phyloP scores from a whole-genome alignment of 2,329 filamentous ascomycete genomes.

The Calonectria pseudoturangicola region DNA sequence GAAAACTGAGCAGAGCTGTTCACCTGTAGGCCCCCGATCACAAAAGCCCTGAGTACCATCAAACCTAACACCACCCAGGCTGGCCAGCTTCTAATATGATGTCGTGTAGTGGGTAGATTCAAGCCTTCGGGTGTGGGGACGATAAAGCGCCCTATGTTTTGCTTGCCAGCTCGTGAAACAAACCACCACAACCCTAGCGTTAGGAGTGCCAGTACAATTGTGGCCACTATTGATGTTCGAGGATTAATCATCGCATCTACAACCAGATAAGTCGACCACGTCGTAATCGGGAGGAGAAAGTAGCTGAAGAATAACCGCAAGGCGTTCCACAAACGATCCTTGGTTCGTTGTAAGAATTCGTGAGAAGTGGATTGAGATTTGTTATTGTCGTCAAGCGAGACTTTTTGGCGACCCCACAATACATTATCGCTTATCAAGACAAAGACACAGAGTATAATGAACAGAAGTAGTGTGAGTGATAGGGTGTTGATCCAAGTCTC shows the following conservation, averaged over 20 bases:
- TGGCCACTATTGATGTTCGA: slow-evolving; percentile 41
- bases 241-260: slow-evolving; percentile 59
- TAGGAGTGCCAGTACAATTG: slow-evolving; percentile 46
- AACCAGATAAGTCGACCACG: slow-evolving; percentile 84
- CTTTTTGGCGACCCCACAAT: slow-evolving; percentile 55
- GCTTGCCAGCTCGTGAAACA: neutral
- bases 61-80: slow-evolving; percentile 28
- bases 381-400: slow-evolving; percentile 48
- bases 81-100: slow-evolving; percentile 65
- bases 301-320: slow-evolving; percentile 79
- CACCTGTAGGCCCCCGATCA: slow-evolving; percentile 41
- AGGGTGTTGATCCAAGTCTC: slow-evolving; percentile 83
- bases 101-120: slow-evolving; percentile 65
- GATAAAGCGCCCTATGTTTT: neutral
- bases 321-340: slow-evolving; percentile 47
- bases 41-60: slow-evolving; percentile 39
- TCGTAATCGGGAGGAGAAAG: slow-evolving; percentile 82
- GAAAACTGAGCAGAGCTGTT: slow-evolving; percentile 31
- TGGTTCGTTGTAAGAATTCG: slow-evolving; percentile 60
- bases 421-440: slow-evolving; percentile 62
- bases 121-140: slow-evolving; percentile 77
- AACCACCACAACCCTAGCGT: slow-evolving; percentile 55
- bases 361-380: slow-evolving; percentile 23
- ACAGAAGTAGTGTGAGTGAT: slow-evolving; percentile 74
- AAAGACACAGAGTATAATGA: slow-evolving; percentile 76